A percentile compares a stretch with the other conserved stretches of the same genome.
These are phyloP conservation scores for Aureobasidium sp. DNA, from an alignment of 2,329 filamentous ascomycete genomes.

Conservation along the genomic window DNA sequence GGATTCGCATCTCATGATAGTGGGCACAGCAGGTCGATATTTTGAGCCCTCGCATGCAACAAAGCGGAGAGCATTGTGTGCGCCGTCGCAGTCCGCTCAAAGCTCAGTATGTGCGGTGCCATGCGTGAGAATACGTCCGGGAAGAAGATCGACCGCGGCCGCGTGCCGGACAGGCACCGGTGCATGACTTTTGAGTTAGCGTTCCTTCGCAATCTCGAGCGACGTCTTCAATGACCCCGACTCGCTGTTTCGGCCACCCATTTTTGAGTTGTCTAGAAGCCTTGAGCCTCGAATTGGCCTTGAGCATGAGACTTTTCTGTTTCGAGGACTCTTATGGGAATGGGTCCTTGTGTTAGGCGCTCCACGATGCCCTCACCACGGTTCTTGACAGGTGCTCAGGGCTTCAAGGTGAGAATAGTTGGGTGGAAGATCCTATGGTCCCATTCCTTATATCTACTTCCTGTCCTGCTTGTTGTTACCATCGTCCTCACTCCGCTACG, in stretches of 20 bases:
- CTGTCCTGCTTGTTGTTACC: not conserved
- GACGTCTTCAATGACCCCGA: not conserved
- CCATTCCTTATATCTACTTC: not conserved
- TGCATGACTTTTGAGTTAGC: not conserved
- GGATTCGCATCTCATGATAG: not conserved
- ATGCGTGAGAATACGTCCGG: conserved; percentile 2
- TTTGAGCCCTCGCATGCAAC: not conserved
- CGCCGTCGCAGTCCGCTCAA: not conserved
- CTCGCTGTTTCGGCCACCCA: not conserved
- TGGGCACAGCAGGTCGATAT: not conserved
- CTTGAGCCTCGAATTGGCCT: not conserved
- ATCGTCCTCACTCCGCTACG: not conserved
- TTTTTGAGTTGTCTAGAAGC: not conserved
- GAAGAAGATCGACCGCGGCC: conserved; percentile 3
- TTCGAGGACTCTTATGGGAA: not conserved
- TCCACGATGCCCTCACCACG: conserved; percentile 3
- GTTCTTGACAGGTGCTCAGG: not conserved
- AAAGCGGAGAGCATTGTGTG: not conserved
- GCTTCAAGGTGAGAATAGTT: not conserved
- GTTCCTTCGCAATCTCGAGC: not conserved
- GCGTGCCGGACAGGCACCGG: not conserved
- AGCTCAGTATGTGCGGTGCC: not conserved
- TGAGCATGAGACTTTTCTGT: not conserved
- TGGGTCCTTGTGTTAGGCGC: not conserved
- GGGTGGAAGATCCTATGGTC: not conserved